phyloP scores from a whole-genome alignment of 1,284 basidiomycete species.

The Irpex sp. region DNA sequence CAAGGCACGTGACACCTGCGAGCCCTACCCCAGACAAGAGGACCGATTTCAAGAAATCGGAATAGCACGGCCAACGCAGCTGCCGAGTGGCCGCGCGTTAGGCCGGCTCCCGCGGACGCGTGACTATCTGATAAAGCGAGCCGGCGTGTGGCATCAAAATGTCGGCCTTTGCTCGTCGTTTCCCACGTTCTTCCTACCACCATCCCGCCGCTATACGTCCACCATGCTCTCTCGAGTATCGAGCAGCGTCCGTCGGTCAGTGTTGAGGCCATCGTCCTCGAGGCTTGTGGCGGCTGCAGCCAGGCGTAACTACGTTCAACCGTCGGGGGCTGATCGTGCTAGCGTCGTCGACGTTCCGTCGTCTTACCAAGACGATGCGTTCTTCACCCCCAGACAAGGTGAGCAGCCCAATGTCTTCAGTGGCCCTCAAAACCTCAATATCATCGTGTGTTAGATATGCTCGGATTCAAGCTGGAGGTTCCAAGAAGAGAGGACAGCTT shows the following conservation, averaged over 20 bases:
- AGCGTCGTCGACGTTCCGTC: slow-evolving; percentile 77
- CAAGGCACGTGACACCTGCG: too few species aligned
- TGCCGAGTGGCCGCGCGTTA: slow-evolving; percentile 1
- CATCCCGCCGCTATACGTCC: slow-evolving; percentile 9
- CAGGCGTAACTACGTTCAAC: slow-evolving; percentile 61
- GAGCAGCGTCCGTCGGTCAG: slow-evolving; percentile 35
- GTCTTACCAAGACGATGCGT: slow-evolving; percentile 64
- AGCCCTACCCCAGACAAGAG: too few species aligned
- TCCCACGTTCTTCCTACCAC: slow-evolving; percentile 36
- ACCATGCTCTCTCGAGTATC: slow-evolving; percentile 56
- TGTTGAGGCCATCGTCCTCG: slow-evolving; percentile 20
- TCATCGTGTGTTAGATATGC: slow-evolving; percentile 59
- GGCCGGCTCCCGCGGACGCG: background rate
- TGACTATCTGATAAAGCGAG: slow-evolving; percentile 29
- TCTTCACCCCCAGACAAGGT: slow-evolving; percentile 75
- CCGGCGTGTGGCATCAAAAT: background rate
- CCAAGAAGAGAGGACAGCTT: slow-evolving; percentile 61
- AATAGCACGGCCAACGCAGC: background rate
- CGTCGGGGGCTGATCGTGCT: slow-evolving; percentile 74
- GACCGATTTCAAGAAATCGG: too few species aligned
- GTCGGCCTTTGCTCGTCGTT: slow-evolving; percentile 15
- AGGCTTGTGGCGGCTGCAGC: slow-evolving; percentile 20
- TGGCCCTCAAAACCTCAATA: background rate
- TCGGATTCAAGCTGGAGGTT: slow-evolving; percentile 83
- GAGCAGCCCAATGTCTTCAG: slow-evolving; percentile 15